phyloP scores from a whole-genome alignment of 768 basidiomycete species.

The Termitomyces sp. region DNA sequence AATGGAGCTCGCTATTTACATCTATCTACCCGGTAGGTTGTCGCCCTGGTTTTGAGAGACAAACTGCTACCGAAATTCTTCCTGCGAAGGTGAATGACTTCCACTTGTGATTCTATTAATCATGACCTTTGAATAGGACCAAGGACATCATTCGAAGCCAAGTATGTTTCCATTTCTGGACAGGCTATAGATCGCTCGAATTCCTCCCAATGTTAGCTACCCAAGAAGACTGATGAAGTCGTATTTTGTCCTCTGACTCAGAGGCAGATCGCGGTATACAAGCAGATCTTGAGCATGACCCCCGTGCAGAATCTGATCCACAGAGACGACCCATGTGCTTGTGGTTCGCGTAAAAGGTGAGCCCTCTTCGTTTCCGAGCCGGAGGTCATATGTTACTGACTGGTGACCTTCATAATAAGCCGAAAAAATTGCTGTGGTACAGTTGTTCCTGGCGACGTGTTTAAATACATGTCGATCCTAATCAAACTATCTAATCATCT shows the following conservation, averaged over 20 bases:
- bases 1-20: background rate
- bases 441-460: constrained; percentile 56
- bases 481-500: constrained; percentile 90
- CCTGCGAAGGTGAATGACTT: constrained; percentile 54
- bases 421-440: constrained; percentile 37
- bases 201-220: constrained; percentile 47
- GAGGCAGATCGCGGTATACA: constrained; percentile 70
- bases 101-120: background rate
- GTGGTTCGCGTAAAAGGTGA: constrained; percentile 56
- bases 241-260: constrained; percentile 88
- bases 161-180: constrained; percentile 23
- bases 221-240: constrained; percentile 83
- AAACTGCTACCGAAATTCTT: constrained; percentile 80
- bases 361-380: constrained; percentile 12
- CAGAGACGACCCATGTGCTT: constrained; percentile 70
- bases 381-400: background rate
- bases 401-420: constrained; percentile 25
- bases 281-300: constrained; percentile 55
- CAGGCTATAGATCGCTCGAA: background rate
- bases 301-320: constrained; percentile 67
- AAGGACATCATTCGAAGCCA: constrained; percentile 74
- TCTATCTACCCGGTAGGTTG: constrained; percentile 29
- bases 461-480: constrained; percentile 76
- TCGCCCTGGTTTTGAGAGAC: constrained; percentile 57
- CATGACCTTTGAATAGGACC: constrained; percentile 36